Conservation (phyloP, 2,329 filamentous ascomycete genomes). For the Alternaria brassicicola region DNA sequence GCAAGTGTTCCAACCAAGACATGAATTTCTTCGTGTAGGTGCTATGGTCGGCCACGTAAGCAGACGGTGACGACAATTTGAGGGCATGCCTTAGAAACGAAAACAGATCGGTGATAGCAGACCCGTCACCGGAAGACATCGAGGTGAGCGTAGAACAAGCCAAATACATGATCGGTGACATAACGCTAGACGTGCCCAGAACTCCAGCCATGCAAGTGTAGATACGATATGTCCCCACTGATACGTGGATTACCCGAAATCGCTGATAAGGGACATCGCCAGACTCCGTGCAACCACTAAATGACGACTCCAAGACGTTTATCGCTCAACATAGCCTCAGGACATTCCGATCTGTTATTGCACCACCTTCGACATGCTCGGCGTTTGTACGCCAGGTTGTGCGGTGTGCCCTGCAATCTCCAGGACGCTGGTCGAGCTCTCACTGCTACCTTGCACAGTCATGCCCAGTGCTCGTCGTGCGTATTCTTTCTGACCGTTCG, state of each 20-base stretch:
- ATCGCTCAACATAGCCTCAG: not conserved
- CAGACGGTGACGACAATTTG: not conserved
- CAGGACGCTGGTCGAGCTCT: conserved; percentile 48
- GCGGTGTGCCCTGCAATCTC: conserved; percentile 50
- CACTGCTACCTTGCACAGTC: conserved; percentile 44
- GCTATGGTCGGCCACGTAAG: not conserved
- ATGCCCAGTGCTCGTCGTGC: conserved; percentile 49
- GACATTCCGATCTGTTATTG: conserved; percentile 11
- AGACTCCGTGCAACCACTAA: conserved; percentile 2
- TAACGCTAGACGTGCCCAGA: conserved; percentile 11
- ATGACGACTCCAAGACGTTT: not conserved
- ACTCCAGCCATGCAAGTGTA: conserved; percentile 17
- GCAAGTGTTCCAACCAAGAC: not conserved
- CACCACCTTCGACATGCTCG: conserved; percentile 39
- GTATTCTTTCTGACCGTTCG: conserved; percentile 46
- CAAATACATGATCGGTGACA: not conserved
- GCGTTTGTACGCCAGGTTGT: conserved; percentile 51
- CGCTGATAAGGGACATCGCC: conserved; percentile 5
- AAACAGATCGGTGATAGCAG: not conserved
- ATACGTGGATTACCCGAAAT: conserved; percentile 8
- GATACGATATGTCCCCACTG: conserved; percentile 3
- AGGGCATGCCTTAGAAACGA: not conserved
- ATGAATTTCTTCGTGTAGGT: not conserved
- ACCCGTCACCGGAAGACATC: not conserved
- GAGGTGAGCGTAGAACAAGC: not conserved